Evolutionary conservation across 2,329 filamentous ascomycete species (phyloP), one percentile per base, ranked within the genome.

Genomic region (Cercospora citrullina): DNA sequence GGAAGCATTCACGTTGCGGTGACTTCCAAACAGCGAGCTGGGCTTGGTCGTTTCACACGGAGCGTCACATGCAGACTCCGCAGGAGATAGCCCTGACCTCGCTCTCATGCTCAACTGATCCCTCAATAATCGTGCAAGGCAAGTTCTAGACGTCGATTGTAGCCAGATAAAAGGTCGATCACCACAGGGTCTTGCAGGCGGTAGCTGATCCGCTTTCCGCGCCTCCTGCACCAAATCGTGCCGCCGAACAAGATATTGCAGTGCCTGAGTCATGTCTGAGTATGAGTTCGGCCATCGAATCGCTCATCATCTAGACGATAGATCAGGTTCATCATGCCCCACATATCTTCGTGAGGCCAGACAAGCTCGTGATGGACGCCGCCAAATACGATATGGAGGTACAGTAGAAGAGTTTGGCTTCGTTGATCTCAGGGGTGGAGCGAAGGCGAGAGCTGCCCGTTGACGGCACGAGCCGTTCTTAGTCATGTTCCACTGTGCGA

Each of bases 401-500:
- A 6, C 18, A 28, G 26, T 48, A 6, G 42, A 28, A 26, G 21
- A 28, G 48, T 30, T 53, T 28, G 48, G 21, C 21, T 48, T 53
- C 23, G 58, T 36, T 60, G 58, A 16, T 21, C 21, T n/a, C 18
- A 60, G 31, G 31, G 39, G 58, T 42, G 58, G 21, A 42, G 10
- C 26, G 30, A 8, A 39, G 57, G 28, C 26, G 30, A 31, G 26
- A 31, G 26, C 53, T 58, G 57, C 57, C 28, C 33, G 57, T 59
- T 60, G 57, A 33, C 57, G 57, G 31, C 31, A 60, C 31, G 31
- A 42, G 57, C 18, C 36, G 57, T 36, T 23, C 36, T 39, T 21
- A 60, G 57, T 60, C 31, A 21, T 26, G 58, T 60, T 36, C 58
- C 58, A 42, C 31, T 39, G 58, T 42, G 30, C 31, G 39, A 60